These are phyloP conservation scores for Epicoccum nigrum DNA, from an alignment of 2,329 filamentous ascomycete species.

Conservation along the genomic window DNA sequence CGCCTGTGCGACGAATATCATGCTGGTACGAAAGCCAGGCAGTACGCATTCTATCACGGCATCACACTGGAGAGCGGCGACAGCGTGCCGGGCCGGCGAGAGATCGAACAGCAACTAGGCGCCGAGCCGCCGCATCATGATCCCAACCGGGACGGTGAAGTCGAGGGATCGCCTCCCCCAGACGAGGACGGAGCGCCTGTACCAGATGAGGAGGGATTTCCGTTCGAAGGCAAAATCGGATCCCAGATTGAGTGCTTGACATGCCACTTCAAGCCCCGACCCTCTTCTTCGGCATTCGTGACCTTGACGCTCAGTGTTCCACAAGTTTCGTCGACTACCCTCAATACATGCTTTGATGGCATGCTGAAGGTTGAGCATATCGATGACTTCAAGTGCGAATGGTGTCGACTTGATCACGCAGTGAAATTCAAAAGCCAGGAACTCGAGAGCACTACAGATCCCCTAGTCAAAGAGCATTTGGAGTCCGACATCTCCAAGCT, in stretches of 20 bases:
- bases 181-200: background rate
- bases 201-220: conserved; percentile 73
- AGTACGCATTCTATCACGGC: conserved; percentile 54
- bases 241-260: conserved; percentile 94
- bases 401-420: conserved; percentile 85
- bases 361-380: conserved; percentile 96
- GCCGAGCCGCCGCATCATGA: conserved; percentile 29
- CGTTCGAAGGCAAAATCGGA: conserved; percentile 88
- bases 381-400: conserved; percentile 95
- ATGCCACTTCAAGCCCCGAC: conserved; percentile 87
- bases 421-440: conserved; percentile 68
- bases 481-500: conserved; percentile 69
- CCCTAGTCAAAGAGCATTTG: conserved; percentile 54
- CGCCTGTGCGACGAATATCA: conserved; percentile 93
- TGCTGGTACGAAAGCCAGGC: conserved; percentile 76
- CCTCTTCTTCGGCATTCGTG: conserved; percentile 84
- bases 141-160: conserved; percentile 41
- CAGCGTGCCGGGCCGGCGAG: conserved; percentile 24
- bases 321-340: conserved; percentile 74
- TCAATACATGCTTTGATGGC: conserved; percentile 89
- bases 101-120: conserved; percentile 37
- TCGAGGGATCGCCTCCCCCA: conserved; percentile 16
- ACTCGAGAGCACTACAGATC: conserved; percentile 51
- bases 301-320: conserved; percentile 92
- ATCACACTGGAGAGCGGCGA: conserved; percentile 27